Base-by-base conservation (phyloP, 106 monocot genomes). In the Vanilla planifolia region DNA sequence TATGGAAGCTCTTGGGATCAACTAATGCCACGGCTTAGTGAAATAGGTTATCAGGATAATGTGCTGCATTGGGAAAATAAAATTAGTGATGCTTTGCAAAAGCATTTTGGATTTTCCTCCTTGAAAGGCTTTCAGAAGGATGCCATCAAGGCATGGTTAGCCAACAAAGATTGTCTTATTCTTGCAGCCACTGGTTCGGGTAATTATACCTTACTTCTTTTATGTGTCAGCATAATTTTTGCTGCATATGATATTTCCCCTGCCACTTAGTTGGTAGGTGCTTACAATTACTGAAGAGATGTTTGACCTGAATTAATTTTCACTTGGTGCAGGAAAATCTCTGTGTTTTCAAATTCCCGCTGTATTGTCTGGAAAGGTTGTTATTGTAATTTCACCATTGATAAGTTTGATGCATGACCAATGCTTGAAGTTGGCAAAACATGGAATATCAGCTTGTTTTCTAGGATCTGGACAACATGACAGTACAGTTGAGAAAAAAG, bases 401-500 rank as follows among this genome's bases (percentile, higher is more conserved):
- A 98, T 98, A 71, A 98, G 96, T 80, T 79, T 98, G 77, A 98
- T 98, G 96, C 91, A 84, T 65, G 96, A 98, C 71, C 96, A 98
- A 42, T 98, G 96, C 71, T 67, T 91, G 43, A 98, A 98, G 62
- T 64, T 98, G 62, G 64, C 87, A 62, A 78, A 77, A 45, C 79
- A 84, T 72, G 91, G 87, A 41, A 66, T 98, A 48, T 77, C 96
- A 37, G 96, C 96, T 52, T 98, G 96, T 68, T 98, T 98, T 63
- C 81, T 98, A 61, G 96, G 96, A 62, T 98, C 96, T 64, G 96
- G 96, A 55, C 96, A 98, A 75, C 81, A 86, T 72, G 96, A 98
- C 52, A 79, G 42, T 22, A 76, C 67, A 67, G 76, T 98, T 67
- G 87, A 91, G 65, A 34, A 28, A 42, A 98, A 88, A 74, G 96